Evolutionary conservation across 768 basidiomycete genomes (phyloP).

Genomic region (Mycena epipterygia): DNA sequence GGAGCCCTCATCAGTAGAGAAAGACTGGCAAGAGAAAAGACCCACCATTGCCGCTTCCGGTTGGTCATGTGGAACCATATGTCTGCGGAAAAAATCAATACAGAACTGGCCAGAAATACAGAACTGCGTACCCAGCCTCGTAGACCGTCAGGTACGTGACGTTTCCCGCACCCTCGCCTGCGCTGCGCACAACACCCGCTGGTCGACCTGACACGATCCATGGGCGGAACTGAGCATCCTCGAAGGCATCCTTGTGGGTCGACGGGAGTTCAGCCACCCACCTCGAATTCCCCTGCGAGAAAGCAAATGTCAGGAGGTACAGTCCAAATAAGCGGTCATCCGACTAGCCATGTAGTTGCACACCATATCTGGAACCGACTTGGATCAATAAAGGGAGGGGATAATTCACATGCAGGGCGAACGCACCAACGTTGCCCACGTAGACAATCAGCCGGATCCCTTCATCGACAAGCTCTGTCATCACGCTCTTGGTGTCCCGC

Average conservation of each 20-base stretch:
- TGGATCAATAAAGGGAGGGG: too few species aligned
- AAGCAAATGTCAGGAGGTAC: neutral
- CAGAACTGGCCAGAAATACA: neutral
- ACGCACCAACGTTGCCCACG: conserved; percentile 23
- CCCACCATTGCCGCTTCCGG: conserved; percentile 26
- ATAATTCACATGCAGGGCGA: too few species aligned
- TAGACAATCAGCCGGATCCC: conserved; percentile 23
- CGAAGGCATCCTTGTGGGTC: conserved; percentile 19
- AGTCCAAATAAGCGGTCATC: too few species aligned
- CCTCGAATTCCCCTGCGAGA: conserved; percentile 10
- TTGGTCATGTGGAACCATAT: conserved; percentile 26
- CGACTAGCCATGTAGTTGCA: conserved; percentile 27
- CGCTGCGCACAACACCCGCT: conserved; percentile 20
- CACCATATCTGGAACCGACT: conserved; percentile 15
- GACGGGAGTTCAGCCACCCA: conserved; percentile 20
- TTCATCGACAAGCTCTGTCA: conserved; percentile 81
- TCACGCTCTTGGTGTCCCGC: conserved; percentile 82
- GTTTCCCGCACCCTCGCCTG: conserved; percentile 23
- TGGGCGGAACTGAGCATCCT: conserved; percentile 13
- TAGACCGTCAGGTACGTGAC: conserved; percentile 23
- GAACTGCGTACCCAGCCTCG: conserved; percentile 20
- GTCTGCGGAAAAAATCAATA: neutral
- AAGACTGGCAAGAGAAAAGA: neutral
- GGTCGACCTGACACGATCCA: conserved; percentile 19
- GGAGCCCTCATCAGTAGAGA: too few species aligned